phyloP scores from a whole-genome alignment of 202 grass and related monocot species.

The Schoenoplectus tabernaemontani region DNA sequence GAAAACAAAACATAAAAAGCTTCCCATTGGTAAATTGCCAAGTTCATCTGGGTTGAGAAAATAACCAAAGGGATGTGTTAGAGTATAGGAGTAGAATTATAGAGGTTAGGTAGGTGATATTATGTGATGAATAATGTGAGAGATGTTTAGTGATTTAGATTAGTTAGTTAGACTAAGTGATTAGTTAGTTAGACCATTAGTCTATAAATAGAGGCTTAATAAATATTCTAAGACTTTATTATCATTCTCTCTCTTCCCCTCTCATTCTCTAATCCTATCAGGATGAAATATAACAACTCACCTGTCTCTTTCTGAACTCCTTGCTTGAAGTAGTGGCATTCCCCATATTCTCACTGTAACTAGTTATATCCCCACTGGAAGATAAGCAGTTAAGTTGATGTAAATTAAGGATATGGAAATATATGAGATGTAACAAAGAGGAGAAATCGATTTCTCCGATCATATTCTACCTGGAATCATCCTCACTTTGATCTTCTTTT shows the following conservation, averaged over 20 bases:
- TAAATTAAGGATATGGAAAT: slow-evolving; percentile 4
- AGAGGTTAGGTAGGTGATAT: no score
- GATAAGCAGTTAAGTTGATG: slow-evolving; percentile 18
- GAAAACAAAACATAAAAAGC: slow-evolving; percentile 22
- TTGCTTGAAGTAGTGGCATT: slow-evolving; percentile 55
- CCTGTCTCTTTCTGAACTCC: slow-evolving; percentile 79
- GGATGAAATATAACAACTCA: slow-evolving; percentile 21
- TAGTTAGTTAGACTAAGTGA: no score
- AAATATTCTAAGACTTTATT: no score
- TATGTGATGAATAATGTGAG: no score
- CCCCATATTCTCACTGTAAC: slow-evolving; percentile 49
- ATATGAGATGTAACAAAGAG: neutral
- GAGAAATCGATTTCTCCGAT: neutral
- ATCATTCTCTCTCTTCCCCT: no score
- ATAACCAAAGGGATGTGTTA: neutral
- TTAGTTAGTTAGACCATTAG: no score
- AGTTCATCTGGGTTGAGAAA: neutral
- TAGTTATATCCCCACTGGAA: slow-evolving; percentile 76
- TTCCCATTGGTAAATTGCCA: neutral
- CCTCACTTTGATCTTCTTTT: slow-evolving; percentile 48
- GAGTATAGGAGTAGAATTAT: no score
- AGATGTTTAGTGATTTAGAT: no score
- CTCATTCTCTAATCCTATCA: no score
- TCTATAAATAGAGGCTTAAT: no score
- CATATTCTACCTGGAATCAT: slow-evolving; percentile 59